phyloP scores from a whole-genome alignment of 2,329 filamentous ascomycete genomes.

The Penicillium oxalicum region DNA sequence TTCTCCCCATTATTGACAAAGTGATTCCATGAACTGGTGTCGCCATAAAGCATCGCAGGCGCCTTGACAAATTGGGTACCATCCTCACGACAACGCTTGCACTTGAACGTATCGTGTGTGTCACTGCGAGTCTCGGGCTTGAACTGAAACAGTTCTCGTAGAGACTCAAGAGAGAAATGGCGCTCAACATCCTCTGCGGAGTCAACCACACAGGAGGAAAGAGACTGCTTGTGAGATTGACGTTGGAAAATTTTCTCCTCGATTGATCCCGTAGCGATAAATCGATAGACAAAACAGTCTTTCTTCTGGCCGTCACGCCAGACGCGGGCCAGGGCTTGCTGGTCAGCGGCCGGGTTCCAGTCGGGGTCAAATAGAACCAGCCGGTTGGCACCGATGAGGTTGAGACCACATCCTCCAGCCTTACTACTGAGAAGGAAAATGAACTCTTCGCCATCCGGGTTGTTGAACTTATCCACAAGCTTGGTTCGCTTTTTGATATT shows the following conservation, averaged over 20 bases:
- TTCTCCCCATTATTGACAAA: slow-evolving; percentile 70
- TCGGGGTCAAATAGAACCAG: slow-evolving; percentile 94
- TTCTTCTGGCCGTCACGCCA: slow-evolving; percentile 99
- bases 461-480: slow-evolving; percentile 95
- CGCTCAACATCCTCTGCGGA: slow-evolving; percentile 94
- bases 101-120: slow-evolving; percentile 98
- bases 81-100: slow-evolving; percentile 85
- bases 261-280: slow-evolving; percentile 95
- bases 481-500: slow-evolving; percentile 96
- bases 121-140: slow-evolving; percentile 78
- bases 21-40: slow-evolving; percentile 99
- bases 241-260: slow-evolving; percentile 99
- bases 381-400: slow-evolving; percentile 88
- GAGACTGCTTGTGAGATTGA: slow-evolving; percentile 93
- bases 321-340: slow-evolving; percentile 92
- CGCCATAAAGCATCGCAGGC: slow-evolving; percentile 90
- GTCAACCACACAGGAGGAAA: slow-evolving; percentile 94
- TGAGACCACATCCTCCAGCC: slow-evolving; percentile 92
- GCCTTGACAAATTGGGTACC: slow-evolving; percentile 85
- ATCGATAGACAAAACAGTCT: slow-evolving; percentile 98
- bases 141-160: slow-evolving; percentile 93
- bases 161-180: slow-evolving; percentile 85
- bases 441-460: slow-evolving; percentile 83
- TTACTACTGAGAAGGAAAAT: slow-evolving; percentile 96
- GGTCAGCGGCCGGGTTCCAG: slow-evolving; percentile 97